Evolutionary conservation across 192 early-diverging fungal genomes (phyloP).

Genomic region (Backusella circina): DNA sequence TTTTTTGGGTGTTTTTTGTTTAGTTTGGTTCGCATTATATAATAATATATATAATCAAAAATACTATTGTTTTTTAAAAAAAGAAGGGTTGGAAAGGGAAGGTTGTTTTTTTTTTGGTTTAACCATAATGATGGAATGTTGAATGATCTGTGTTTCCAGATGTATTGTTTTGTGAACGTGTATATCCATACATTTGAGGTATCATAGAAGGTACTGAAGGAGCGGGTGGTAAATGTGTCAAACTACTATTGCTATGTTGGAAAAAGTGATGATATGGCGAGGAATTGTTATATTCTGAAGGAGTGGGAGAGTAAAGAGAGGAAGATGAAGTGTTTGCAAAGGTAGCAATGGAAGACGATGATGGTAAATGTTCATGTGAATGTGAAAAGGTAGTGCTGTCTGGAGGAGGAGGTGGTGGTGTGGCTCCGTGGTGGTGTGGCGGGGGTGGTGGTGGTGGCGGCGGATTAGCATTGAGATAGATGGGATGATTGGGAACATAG

Average conservation of each 20-base stretch:
- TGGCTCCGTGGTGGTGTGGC: neutral
- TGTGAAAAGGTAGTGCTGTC: neutral
- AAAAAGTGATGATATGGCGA: neutral
- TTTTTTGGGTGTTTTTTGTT: neutral
- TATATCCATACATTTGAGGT: conserved; percentile 9
- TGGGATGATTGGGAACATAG: conserved; percentile 5
- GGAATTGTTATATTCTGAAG: neutral
- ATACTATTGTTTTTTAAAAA: neutral
- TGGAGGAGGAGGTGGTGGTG: neutral
- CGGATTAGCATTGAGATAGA: conserved; percentile 1
- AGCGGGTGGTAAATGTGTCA: neutral
- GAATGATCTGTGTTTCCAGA: neutral
- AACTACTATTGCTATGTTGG: neutral
- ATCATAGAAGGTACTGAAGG: conserved; percentile 22
- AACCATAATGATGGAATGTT: neutral
- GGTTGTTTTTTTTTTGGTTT: neutral
- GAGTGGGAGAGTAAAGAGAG: neutral
- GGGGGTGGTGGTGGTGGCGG: neutral
- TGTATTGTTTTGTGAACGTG: neutral
- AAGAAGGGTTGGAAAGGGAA: neutral
- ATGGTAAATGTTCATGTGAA: neutral
- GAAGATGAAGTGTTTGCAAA: neutral
- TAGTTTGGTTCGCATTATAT: neutral
- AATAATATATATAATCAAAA: neutral
- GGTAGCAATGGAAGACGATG: neutral